Evolutionary conservation across 768 basidiomycete genomes (phyloP).

Genomic region (Pholiota conissans): DNA sequence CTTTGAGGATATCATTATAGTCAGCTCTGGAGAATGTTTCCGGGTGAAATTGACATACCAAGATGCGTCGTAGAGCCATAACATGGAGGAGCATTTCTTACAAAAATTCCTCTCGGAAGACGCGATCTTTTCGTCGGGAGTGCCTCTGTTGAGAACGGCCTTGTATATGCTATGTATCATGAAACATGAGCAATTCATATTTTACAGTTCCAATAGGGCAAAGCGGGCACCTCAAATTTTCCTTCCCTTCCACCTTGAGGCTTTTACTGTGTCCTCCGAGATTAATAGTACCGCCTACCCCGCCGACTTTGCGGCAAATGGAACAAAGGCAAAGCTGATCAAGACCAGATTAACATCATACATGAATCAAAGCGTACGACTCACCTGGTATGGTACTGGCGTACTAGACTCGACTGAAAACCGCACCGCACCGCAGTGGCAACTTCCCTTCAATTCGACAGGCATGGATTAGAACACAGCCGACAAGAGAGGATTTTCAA

Average conservation of each 20-base stretch:
- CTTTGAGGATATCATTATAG: slow-evolving; percentile 26
- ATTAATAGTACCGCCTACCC: slow-evolving; percentile 64
- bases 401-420: slow-evolving; percentile 54
- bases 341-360: not conserved
- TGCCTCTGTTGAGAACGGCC: slow-evolving; percentile 60
- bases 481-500: not conserved
- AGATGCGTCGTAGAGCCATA: slow-evolving; percentile 59
- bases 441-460: slow-evolving; percentile 53
- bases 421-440: slow-evolving; percentile 52
- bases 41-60: slow-evolving; percentile 36
- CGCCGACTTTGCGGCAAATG: slow-evolving; percentile 72
- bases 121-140: slow-evolving; percentile 43
- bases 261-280: slow-evolving; percentile 57
- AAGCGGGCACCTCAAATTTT: slow-evolving; percentile 47
- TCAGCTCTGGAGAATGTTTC: not conserved
- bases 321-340: slow-evolving; percentile 61
- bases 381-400: slow-evolving; percentile 63
- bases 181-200: not conserved
- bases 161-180: slow-evolving; percentile 46
- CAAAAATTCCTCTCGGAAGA: slow-evolving; percentile 66
- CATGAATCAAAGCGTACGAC: slow-evolving; percentile 5
- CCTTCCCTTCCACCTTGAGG: slow-evolving; percentile 53
- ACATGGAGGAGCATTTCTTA: slow-evolving; percentile 61
- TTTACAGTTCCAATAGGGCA: not conserved
- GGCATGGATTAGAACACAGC: slow-evolving; percentile 42